These are phyloP conservation scores for Angomonas deanei DNA, from an alignment of 208 protist genomes.

Conservation along the genomic window DNA sequence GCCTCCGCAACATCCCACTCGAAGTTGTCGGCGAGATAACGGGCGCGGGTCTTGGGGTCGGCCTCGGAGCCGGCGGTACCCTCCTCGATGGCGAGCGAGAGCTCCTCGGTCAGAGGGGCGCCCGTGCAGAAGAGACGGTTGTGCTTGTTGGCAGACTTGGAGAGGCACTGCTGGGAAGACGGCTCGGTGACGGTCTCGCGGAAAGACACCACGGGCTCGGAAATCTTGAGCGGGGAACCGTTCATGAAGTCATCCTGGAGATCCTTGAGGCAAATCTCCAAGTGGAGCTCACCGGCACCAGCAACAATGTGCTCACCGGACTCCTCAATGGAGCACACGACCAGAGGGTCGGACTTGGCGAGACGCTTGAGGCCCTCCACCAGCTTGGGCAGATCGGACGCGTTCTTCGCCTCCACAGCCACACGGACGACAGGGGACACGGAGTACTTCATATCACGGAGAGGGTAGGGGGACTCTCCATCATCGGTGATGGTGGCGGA, in stretches of 20 bases:
- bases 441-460: constrained; percentile 98
- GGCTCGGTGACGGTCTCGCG: constrained; percentile 95
- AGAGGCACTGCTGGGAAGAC: constrained; percentile 93
- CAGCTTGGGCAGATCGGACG: constrained; percentile 96
- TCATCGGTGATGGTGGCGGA: constrained; percentile 96
- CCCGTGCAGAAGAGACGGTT: constrained; percentile 97
- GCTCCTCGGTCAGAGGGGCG: constrained; percentile 89
- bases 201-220: constrained; percentile 97
- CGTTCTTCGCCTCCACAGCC: constrained; percentile 97
- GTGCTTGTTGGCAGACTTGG: constrained; percentile 97
- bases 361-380: constrained; percentile 98
- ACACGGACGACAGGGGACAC: constrained; percentile 98
- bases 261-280: constrained; percentile 99
- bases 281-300: constrained; percentile 98
- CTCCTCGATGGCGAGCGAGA: constrained; percentile 93
- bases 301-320: constrained; percentile 99
- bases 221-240: constrained; percentile 91
- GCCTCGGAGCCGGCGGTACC: constrained; percentile 75
- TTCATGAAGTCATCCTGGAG: constrained; percentile 97
- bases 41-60: constrained; percentile 91
- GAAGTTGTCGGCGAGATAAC: constrained; percentile 88
- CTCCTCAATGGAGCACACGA: constrained; percentile 94
- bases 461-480: constrained; percentile 45
- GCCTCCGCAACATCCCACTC: constrained; percentile 92
- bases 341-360: constrained; percentile 95